phyloP scores from a whole-genome alignment of 1,139 yeast species.

The Debaryomycetaceae sp. region DNA sequence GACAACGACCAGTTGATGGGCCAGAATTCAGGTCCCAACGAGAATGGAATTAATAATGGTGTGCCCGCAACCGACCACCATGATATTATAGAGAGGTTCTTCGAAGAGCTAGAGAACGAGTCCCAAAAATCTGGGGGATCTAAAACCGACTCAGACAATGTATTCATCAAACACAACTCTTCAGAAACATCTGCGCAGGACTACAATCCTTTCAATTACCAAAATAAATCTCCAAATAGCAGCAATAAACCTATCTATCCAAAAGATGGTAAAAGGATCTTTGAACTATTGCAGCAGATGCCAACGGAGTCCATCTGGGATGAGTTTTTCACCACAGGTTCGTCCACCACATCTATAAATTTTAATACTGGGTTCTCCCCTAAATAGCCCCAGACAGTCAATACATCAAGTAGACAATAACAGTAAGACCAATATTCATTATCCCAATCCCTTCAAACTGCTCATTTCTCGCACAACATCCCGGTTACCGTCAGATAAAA shows the following conservation, averaged over 20 bases:
- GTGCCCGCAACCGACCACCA: conserved; percentile 1
- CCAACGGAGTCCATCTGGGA: conserved; percentile 77
- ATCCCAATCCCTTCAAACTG: conserved; percentile 10
- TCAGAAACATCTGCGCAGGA: not conserved
- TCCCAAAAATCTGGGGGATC: conserved; percentile 21
- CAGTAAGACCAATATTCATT: conserved; percentile 4
- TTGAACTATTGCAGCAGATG: conserved; percentile 61
- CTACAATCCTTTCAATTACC: not conserved
- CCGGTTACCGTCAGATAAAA: conserved; percentile 11
- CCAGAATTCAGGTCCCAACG: not conserved
- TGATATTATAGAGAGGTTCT: conserved; percentile 39
- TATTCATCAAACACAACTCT: not conserved
- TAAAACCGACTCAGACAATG: conserved; percentile 3
- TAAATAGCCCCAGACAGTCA: not conserved
- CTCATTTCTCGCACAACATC: conserved; percentile 13
- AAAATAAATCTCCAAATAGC: conserved; percentile 3
- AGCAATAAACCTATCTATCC: conserved; percentile 5
- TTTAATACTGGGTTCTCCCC: conserved; percentile 3
- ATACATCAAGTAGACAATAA: conserved; percentile 1
- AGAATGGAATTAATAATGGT: conserved; percentile 1
- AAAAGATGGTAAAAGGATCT: conserved; percentile 54
- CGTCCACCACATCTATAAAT: conserved; percentile 5
- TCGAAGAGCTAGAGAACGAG: conserved; percentile 36
- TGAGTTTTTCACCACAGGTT: conserved; percentile 53
- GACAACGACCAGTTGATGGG: conserved; percentile 4